Evolutionary conservation across 768 basidiomycete genomes (phyloP), one percentile per base, ranked within the genome.

Genomic region (Kwoniella mangroviensis): DNA sequence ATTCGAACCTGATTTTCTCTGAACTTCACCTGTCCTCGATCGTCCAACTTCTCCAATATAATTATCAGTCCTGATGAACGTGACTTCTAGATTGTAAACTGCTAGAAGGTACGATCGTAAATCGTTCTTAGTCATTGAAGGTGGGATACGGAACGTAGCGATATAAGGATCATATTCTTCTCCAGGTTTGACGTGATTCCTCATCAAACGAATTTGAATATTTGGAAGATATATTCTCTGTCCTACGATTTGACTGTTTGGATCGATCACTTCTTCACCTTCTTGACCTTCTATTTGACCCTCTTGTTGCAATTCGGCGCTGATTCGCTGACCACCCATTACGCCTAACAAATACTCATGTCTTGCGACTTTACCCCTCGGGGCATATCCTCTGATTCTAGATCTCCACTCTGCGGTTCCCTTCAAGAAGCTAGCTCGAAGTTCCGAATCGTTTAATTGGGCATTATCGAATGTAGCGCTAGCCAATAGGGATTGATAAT

Each of bases 1-100:
- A 22, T 57, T 59, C 19, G 58, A 63, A 2, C 82, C 82, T 3
- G 64, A 64, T 65, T 75, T 68, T 26, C 74, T 67, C 19, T 34
- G 61, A 24, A 69, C 13, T 17, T 70, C 67, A 4, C 75, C 78
- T 10, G 60, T 65, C 7, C 71, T 68, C 9, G 64, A 54, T 17
- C 86, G 83, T 12, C 79, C 78, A 21, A 87, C 76, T 54, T 90
- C 88, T 0, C 90, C 87, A 69, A 90, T 85, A 76, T 93, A 93
- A 85, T 92, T 92, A 86, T 92, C 92, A n/a, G 94, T 98, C 62
- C 94, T 92, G 71, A 98, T 93, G 82, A 95, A 97, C 7, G 94
- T 96, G 69, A 91, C 91, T 78, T 90, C 85, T 56, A 98, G 89
- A 70, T 92, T 92, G 75, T 98, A 98, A n/a, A 90, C 88, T 42